A percentile compares a stretch with the other conserved stretches of the same genome.
phyloP scores from a whole-genome alignment of 352 stramenopile species.

The Pythium utonaiense region DNA sequence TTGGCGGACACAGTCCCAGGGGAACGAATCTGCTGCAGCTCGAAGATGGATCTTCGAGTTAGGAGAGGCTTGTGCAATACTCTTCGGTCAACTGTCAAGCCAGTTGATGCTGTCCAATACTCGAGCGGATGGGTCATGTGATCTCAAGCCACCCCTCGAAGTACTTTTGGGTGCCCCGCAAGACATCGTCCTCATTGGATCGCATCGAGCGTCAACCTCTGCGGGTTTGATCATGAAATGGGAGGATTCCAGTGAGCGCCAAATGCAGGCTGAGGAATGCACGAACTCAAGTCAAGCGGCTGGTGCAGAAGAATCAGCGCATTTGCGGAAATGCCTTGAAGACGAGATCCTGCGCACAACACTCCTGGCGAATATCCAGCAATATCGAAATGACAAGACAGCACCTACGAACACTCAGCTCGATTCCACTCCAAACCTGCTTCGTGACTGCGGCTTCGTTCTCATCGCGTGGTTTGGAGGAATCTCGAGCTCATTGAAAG shows the following conservation, averaged over 20 bases:
- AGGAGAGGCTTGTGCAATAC: constrained; percentile 35
- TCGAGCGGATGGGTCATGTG: too few relatives aligned
- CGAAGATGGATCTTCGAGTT: constrained; percentile 51
- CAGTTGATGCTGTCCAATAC: neutral
- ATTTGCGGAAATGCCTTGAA: neutral
- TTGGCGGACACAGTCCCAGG: neutral
- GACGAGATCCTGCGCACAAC: neutral
- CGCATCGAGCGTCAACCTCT: neutral
- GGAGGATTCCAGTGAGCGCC: neutral
- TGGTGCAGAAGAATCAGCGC: neutral
- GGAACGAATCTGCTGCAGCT: neutral
- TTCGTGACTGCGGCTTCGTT: neutral
- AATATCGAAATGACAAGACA: neutral
- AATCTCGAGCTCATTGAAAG: neutral
- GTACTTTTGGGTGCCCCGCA: neutral
- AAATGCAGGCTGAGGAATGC: too few relatives aligned
- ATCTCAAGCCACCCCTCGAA: neutral
- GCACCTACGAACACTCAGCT: neutral
- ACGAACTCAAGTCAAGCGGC: neutral
- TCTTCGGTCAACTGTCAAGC: constrained; percentile 41
- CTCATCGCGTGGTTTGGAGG: neutral
- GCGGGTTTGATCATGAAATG: neutral
- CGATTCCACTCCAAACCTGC: neutral
- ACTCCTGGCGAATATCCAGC: neutral
- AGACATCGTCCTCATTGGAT: neutral